Evolutionary conservation across 805 yeast species (phyloP).

Genomic region (Yamadazyma scolyti): DNA sequence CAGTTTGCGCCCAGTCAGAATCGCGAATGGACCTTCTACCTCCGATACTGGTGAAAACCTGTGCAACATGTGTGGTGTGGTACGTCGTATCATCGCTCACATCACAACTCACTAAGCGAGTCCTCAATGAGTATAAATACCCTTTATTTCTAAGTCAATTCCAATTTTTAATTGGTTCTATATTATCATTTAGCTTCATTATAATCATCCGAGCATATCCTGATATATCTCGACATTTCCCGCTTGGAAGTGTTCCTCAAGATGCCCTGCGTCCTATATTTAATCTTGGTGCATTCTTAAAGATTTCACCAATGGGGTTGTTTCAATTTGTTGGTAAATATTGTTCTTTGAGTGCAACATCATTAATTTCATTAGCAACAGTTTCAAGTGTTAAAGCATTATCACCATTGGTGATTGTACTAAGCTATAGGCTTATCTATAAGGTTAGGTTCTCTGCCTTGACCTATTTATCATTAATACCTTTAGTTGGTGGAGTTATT

Average conservation of each 20-base stretch:
- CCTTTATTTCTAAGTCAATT: slow-evolving; percentile 65
- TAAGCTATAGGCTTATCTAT: slow-evolving; percentile 51
- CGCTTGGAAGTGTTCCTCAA: slow-evolving; percentile 52
- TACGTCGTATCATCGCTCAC: slow-evolving; percentile 60
- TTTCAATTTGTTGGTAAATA: slow-evolving; percentile 65
- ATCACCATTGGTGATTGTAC: slow-evolving; percentile 58
- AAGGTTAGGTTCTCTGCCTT: slow-evolving; percentile 45
- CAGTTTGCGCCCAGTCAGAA: too few species aligned
- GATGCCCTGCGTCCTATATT: slow-evolving; percentile 20
- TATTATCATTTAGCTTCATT: slow-evolving; percentile 39
- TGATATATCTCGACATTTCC: slow-evolving; percentile 36
- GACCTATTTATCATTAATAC: slow-evolving; percentile 51
- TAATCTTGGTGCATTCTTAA: slow-evolving; percentile 32
- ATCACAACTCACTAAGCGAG: slow-evolving; percentile 58
- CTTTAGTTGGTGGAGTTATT: slow-evolving; percentile 51
- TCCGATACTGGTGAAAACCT: slow-evolving; percentile 33
- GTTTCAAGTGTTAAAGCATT: slow-evolving; percentile 69
- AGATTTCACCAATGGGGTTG: slow-evolving; percentile 58
- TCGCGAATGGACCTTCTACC: too few species aligned
- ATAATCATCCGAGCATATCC: slow-evolving; percentile 28
- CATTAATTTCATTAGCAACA: slow-evolving; percentile 63
- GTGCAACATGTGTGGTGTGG: slow-evolving; percentile 53
- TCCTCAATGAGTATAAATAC: slow-evolving; percentile 51
- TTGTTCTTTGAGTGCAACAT: slow-evolving; percentile 61
- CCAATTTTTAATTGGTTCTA: slow-evolving; percentile 54